Base-by-base conservation (phyloP, 2,329 filamentous ascomycete genomes). In the Penicillium sclerotigenum region DNA sequence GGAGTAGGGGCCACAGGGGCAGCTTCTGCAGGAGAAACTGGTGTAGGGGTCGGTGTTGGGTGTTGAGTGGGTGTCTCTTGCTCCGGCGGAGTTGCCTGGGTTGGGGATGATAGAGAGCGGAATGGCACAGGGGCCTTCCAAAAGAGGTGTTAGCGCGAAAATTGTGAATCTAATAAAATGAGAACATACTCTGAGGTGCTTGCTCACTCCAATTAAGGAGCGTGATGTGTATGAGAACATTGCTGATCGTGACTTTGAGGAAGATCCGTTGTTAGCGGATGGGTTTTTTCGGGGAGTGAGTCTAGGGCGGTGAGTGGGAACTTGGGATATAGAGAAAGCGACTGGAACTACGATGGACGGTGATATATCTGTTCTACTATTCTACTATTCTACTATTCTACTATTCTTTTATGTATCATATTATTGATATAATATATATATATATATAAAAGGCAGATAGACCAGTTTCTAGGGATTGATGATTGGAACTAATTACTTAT, bases 191-290 rank as follows among this genome's bases (percentile, higher is more conserved):
- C 64, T 59, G 18, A 67, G 41, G 36, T 45, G 52, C 51, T 58
- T 67, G 41, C 58, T 54, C 31, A 56, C 61, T 47, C 66, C 61
- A 18, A 65, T 33, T 18, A 63, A 51, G 48, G 63, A 64, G 51
- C 65, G 68, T 24, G 60, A 53, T 52, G 59, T 54, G 52, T 54
- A 60, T 42, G 63, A 55, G 34, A 68, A 67, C 67, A 69, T 69
- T 45, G 57, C 60, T 37, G 56, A 53, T 61, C 16, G 59, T 40
- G 24, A 40, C 38, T 34, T 56, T 46, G 31, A 13, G 37, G 40
- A 29, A 47, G 37, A 31, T 50, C 29, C 54, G 54, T 52, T 58
- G 47, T 47, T 56, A 36, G 48, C 57, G 58, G 45, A 50, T 57
- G 62, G 59, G 59, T 65, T 66, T 65, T 66, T 63, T 63, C 43